Evolutionary conservation across 1,284 basidiomycete genomes (phyloP).

Genomic region (Tilletiopsis washingtonensis): DNA sequence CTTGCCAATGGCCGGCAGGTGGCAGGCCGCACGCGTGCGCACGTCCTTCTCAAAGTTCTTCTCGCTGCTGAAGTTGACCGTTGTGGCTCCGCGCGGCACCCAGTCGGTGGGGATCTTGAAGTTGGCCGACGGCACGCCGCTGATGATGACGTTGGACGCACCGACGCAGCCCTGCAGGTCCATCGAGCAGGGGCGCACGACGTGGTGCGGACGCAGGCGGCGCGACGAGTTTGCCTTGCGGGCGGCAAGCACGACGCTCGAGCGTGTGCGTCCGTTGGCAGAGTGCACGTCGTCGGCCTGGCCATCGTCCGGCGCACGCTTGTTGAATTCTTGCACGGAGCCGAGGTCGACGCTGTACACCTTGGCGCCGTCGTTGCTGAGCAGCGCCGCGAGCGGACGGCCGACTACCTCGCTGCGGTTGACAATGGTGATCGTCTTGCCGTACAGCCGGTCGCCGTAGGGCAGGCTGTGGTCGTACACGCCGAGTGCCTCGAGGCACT

Average conservation of each 20-base stretch:
- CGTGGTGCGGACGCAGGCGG: slow-evolving; percentile 60
- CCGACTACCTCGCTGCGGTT: slow-evolving; percentile 98
- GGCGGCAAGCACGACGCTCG: slow-evolving; percentile 46
- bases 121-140: slow-evolving; percentile 53
- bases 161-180: slow-evolving; percentile 30
- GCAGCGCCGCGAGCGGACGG: slow-evolving; percentile 80
- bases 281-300: slow-evolving; percentile 7
- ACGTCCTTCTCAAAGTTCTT: slow-evolving; percentile 96
- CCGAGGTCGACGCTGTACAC: slow-evolving; percentile 93
- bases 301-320: slow-evolving; percentile 19
- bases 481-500: slow-evolving; percentile 79
- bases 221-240: slow-evolving; percentile 54
- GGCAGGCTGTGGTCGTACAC: slow-evolving; percentile 86
- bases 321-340: slow-evolving; percentile 63
- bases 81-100: slow-evolving; percentile 87
- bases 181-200: slow-evolving; percentile 51
- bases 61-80: slow-evolving; percentile 85
- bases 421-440: slow-evolving; percentile 85
- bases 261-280: slow-evolving; percentile 12
- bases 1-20: slow-evolving; percentile 77
- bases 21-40: slow-evolving; percentile 59
- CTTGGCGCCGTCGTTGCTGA: slow-evolving; percentile 89
- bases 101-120: slow-evolving; percentile 84
- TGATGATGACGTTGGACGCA: slow-evolving; percentile 38
- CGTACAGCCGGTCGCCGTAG: slow-evolving; percentile 90